phyloP scores from a whole-genome alignment of 1,284 basidiomycete species.

The Apiotrichum veenhuisii region DNA sequence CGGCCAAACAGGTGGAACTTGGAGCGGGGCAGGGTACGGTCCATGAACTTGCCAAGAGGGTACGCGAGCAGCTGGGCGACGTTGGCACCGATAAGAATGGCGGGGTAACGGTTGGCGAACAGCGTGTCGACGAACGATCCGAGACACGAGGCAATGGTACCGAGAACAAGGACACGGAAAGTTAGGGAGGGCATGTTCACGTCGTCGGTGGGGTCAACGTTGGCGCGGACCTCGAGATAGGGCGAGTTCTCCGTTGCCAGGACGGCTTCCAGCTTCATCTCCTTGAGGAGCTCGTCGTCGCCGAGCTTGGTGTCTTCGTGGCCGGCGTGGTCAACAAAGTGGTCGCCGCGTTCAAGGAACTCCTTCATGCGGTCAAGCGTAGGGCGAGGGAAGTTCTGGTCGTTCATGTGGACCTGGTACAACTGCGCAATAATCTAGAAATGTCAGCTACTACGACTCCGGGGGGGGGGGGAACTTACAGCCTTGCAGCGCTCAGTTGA shows the following conservation, averaged over 20 bases:
- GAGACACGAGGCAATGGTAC: constrained; percentile 50
- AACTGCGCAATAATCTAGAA: constrained; percentile 24
- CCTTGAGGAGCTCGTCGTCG: constrained; percentile 18
- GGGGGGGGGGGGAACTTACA: constrained; percentile 19
- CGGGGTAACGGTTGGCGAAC: constrained; percentile 48
- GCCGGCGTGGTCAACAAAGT: constrained; percentile 18
- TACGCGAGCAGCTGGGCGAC: constrained; percentile 33
- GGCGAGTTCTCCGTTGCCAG: constrained; percentile 57
- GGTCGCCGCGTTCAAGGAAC: constrained; percentile 25
- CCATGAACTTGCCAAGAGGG: constrained; percentile 31
- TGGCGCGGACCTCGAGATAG: constrained; percentile 81
- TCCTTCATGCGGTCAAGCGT: constrained; percentile 22
- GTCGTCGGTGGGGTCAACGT: constrained; percentile 74
- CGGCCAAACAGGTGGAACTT: constrained; percentile 16
- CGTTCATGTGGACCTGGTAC: constrained; percentile 26
- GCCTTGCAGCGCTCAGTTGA: constrained; percentile 7
- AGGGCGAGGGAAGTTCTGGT: constrained; percentile 31
- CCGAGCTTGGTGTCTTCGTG: constrained; percentile 11
- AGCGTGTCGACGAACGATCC: constrained; percentile 67
- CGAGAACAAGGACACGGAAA: constrained; percentile 71
- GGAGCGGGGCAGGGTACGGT: constrained; percentile 3
- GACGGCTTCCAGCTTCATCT: constrained; percentile 38
- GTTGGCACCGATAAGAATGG: constrained; percentile 29
- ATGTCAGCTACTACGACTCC: constrained; percentile 38
- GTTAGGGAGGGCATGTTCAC: constrained; percentile 73